Conservation (phyloP, 2,329 filamentous ascomycete species). For the Trichoderma sp. region DNA sequence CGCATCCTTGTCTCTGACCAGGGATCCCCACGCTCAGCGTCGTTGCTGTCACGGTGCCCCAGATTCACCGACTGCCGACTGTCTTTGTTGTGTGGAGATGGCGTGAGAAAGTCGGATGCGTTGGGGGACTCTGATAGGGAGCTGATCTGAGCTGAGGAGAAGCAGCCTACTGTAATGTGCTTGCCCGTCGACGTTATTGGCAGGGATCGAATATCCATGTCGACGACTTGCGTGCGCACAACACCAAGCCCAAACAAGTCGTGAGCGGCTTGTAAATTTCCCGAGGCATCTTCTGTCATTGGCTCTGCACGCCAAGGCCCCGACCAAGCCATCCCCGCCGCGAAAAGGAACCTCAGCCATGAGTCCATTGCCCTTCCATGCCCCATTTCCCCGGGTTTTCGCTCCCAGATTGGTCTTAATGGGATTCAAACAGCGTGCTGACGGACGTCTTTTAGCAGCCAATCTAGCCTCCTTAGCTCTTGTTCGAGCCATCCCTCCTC, state of each 20-base stretch:
- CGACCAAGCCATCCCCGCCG: background rate
- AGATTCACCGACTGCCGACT: constrained; percentile 12
- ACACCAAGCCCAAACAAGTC: background rate
- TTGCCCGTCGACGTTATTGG: background rate
- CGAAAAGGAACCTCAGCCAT: background rate
- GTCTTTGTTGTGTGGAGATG: background rate
- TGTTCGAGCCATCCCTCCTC: background rate
- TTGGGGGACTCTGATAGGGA: background rate
- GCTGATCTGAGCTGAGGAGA: background rate
- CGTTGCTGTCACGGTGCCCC: background rate
- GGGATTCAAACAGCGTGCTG: constrained; percentile 3
- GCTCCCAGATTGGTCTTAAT: background rate
- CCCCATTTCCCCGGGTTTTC: constrained; percentile 13
- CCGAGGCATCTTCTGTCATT: constrained; percentile 10
- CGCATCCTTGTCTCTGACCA: background rate
- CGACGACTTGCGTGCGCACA: background rate
- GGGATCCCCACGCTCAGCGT: background rate
- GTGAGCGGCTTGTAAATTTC: background rate
- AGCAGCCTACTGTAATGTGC: background rate
- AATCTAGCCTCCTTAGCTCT: background rate
- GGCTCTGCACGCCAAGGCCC: background rate
- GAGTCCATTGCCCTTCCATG: background rate
- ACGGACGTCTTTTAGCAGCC: background rate
- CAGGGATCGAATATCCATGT: background rate
- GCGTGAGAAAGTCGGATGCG: background rate